Evolutionary conservation across 176 grass and related monocot genomes (phyloP).

Genomic region (Coix lacrymajobi): DNA sequence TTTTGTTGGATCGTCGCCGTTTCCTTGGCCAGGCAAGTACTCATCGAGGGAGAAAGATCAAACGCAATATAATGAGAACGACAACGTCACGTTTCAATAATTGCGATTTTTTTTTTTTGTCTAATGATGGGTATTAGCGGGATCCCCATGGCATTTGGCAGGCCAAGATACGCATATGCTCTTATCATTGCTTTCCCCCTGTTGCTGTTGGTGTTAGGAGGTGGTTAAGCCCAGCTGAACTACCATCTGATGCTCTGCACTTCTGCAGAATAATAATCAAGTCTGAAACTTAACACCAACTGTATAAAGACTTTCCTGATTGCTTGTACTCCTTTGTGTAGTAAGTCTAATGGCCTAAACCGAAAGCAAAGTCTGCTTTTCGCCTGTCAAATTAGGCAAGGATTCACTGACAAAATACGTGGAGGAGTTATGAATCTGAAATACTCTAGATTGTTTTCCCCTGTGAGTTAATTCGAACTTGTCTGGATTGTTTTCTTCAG

Average conservation of each 20-base stretch:
- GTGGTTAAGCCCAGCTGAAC: conserved; percentile 4
- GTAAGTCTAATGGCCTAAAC: not conserved
- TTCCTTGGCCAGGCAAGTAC: not conserved
- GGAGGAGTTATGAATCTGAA: not conserved
- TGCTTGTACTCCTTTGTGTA: not conserved
- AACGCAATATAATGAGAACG: not conserved
- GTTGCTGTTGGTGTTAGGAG: no score
- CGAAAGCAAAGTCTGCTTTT: not conserved
- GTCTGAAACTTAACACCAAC: not conserved
- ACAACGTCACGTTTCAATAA: conserved; percentile 25
- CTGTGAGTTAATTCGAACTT: not conserved
- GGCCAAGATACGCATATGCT: conserved; percentile 29
- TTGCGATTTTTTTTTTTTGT: not conserved
- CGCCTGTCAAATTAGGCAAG: not conserved
- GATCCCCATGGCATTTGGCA: not conserved
- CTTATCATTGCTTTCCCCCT: not conserved
- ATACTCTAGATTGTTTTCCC: not conserved
- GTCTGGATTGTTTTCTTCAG: no score
- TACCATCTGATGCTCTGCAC: not conserved
- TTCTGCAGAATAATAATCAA: not conserved
- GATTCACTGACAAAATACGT: not conserved
- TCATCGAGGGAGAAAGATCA: not conserved
- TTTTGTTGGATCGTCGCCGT: not conserved
- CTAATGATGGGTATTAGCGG: not conserved
- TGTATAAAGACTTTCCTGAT: not conserved